Percentiles rank a stretch among this genome's conserved stretches.
phyloP scores from a whole-genome alignment of 169 alveolate species.

The Cryptosporidium meleagridis region DNA sequence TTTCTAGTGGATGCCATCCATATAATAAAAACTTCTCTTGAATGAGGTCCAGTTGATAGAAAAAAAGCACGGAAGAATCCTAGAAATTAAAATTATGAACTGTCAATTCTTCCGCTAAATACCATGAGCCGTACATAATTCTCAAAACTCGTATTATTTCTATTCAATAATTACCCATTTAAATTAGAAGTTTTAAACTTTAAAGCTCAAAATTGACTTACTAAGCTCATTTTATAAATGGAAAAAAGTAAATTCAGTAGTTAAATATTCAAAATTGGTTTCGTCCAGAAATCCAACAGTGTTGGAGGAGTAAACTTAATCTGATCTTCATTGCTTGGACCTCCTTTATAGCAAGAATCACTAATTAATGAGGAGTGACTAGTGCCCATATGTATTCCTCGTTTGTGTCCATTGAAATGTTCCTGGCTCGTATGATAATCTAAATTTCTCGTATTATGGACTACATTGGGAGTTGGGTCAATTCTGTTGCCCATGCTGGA shows the following conservation, averaged over 20 bases:
- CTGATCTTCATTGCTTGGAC: slow-evolving; percentile 19
- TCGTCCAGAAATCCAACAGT: slow-evolving; percentile 68
- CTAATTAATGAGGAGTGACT: not conserved
- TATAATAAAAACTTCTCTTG: not conserved
- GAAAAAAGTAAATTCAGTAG: not conserved
- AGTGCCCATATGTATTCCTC: not conserved
- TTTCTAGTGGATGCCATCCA: not conserved
- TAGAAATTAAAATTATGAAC: not conserved
- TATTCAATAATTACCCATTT: not conserved
- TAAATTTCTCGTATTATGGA: not conserved
- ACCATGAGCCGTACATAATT: not conserved
- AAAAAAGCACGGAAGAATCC: not conserved
- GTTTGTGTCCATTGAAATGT: not conserved
- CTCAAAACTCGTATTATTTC: not conserved
- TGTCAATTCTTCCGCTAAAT: not conserved
- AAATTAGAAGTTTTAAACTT: not conserved
- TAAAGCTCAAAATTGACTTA: not conserved
- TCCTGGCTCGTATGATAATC: not conserved
- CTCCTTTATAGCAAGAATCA: slow-evolving; percentile 1
- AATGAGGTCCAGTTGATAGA: not conserved
- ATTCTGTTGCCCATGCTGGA: not conserved
- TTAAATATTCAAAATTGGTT: slow-evolving; percentile 52
- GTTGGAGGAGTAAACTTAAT: slow-evolving; percentile 46
- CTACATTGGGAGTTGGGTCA: not conserved
- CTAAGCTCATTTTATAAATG: not conserved